Percentiles rank a stretch among this genome's conserved stretches.
Evolutionary conservation across 306 rosid genomes (phyloP).

Genomic region (Prunus fruticosa): DNA sequence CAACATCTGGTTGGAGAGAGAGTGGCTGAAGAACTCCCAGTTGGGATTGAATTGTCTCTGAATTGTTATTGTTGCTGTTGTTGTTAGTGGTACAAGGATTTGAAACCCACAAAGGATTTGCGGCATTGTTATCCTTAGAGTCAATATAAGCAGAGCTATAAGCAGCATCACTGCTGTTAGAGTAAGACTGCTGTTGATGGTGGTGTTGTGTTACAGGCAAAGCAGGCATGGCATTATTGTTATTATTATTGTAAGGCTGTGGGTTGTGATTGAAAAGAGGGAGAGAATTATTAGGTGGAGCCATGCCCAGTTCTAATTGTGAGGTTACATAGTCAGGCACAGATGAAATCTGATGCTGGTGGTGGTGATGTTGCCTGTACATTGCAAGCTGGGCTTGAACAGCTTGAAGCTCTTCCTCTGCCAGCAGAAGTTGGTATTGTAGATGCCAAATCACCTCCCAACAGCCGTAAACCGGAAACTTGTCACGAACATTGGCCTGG

Average conservation of each 20-base stretch:
- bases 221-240: slow-evolving; percentile 15
- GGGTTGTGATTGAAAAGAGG: slow-evolving; percentile 35
- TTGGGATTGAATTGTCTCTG: slow-evolving; percentile 35
- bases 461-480: slow-evolving; percentile 64
- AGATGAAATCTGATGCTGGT: slow-evolving; percentile 17
- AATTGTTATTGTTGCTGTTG: slow-evolving; percentile 21
- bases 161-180: slow-evolving; percentile 36
- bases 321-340: slow-evolving; percentile 41
- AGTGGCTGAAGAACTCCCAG: slow-evolving; percentile 37
- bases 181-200: slow-evolving; percentile 44
- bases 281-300: slow-evolving; percentile 32
- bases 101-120: slow-evolving; percentile 47
- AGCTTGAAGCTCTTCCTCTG: slow-evolving; percentile 56
- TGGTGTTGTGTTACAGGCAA: slow-evolving; percentile 37
- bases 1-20: slow-evolving; percentile 40
- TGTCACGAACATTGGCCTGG: slow-evolving; percentile 52
- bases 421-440: slow-evolving; percentile 38
- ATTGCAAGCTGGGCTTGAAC: slow-evolving; percentile 54
- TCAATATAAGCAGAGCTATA: slow-evolving; percentile 39
- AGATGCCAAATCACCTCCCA: slow-evolving; percentile 49
- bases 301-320: slow-evolving; percentile 63
- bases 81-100: slow-evolving; percentile 19
- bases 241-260: slow-evolving; percentile 10
- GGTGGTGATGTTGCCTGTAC: slow-evolving; percentile 47
- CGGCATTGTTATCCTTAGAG: slow-evolving; percentile 28